Conservation (phyloP, 306 rosid genomes). For the Glycine soja region DNA sequence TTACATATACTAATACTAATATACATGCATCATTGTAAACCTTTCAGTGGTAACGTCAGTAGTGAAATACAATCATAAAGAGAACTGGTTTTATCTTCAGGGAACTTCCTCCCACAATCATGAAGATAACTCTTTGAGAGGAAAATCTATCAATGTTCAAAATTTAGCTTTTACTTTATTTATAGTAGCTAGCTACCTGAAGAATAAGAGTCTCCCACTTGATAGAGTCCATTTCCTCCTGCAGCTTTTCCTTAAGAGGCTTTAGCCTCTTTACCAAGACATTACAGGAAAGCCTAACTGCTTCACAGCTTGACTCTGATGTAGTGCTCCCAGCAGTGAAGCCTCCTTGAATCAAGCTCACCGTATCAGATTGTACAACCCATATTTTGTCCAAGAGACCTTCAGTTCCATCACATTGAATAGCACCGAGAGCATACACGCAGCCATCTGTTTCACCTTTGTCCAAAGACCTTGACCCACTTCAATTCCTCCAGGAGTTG, state of each 20-base stretch:
- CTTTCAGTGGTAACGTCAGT: slow-evolving; percentile 7
- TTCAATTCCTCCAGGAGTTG: slow-evolving; percentile 95
- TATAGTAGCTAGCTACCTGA: slow-evolving; percentile 66
- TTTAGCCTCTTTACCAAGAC: slow-evolving; percentile 78
- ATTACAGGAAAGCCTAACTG: slow-evolving; percentile 79
- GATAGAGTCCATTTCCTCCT: slow-evolving; percentile 64
- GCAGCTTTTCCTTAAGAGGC: slow-evolving; percentile 68
- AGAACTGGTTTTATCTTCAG: neutral
- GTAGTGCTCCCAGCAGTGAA: slow-evolving; percentile 90
- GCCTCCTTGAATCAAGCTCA: slow-evolving; percentile 92
- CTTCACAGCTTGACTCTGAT: slow-evolving; percentile 93
- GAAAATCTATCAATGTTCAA: slow-evolving; percentile 24
- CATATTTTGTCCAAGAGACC: slow-evolving; percentile 69
- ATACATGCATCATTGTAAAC: slow-evolving; percentile 9
- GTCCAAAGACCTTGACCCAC: slow-evolving; percentile 99
- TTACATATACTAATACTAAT: slow-evolving; percentile 3
- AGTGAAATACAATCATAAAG: slow-evolving; percentile 15
- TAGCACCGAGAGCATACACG: slow-evolving; percentile 70
- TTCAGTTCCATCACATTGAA: slow-evolving; percentile 60
- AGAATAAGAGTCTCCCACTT: slow-evolving; percentile 78
- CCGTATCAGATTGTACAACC: slow-evolving; percentile 78
- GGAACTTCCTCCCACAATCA: slow-evolving; percentile 1
- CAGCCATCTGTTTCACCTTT: slow-evolving; percentile 90
- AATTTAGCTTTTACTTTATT: slow-evolving; percentile 19
- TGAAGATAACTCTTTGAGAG: neutral